Evolutionary conservation across 2,329 filamentous ascomycete genomes (phyloP), one percentile per base, ranked within the genome.

Genomic region (Phialemoniopsis sp.): DNA sequence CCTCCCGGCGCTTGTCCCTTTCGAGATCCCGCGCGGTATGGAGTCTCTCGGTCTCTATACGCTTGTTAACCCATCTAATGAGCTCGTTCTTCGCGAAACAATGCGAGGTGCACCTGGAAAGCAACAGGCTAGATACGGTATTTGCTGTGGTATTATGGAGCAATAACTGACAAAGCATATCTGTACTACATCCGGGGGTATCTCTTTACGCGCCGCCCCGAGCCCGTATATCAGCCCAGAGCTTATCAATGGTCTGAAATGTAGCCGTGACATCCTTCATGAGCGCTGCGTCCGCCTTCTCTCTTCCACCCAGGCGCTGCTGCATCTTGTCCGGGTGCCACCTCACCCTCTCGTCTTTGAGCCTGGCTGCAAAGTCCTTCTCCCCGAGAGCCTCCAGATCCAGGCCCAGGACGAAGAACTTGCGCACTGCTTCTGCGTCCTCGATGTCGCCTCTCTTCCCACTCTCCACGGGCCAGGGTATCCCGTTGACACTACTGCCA

Each of bases 281-380:
- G 4, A 87, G 79, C 4, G 73, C 73, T 17, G 80, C 73, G 35
- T 90, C 84, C 36, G 95, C 79, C 43, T 78, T 67, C 0, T 26
- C 21, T 12, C 29, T 26, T 16, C 77, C 80, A 4, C 89, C 87
- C 44, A 95, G 82, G 38, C 82, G 79, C 65, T 96, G 93, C 68
- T 96, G 89, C 40, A 97, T 86, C 70, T 97, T 98, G 65, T 98
- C 93, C 4, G 93, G 93, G 67, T 98, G 93, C 93, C 93, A 98
- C 13, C 89, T 76, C 14, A 97, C 82, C 37, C 93, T 80, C 67
- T 98, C 93, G 5, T 80, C 68, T 62, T 95, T 95, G 38, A 97
- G 69, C 42, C 60, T 66, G 8, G 67, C 62, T 15, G 70, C 57
- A 37, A 72, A 70, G 9, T 65, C 63, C 42, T 55, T 62, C 50